Base-by-base conservation (phyloP, 208 protist genomes). In the Leishmania guyanensis region DNA sequence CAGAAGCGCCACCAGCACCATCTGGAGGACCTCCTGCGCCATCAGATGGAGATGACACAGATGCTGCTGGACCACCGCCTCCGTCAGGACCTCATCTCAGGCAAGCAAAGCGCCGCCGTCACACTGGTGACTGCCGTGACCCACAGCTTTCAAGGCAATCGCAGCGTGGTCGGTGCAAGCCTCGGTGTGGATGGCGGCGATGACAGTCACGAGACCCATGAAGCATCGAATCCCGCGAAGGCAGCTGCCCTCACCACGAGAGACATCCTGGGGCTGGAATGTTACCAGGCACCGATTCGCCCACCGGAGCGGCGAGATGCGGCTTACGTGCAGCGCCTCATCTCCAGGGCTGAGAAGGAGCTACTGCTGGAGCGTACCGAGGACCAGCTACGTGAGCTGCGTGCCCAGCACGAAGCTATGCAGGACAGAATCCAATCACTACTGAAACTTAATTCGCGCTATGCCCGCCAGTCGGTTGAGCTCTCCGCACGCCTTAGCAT, bases 1-100 rank as follows among this genome's bases (percentile, higher is more conserved):
- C 82, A 86, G 74, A 70, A 89, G 62, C 79, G 73, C 39, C 77
- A 91, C n/a, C 86, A 89, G 62, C 71, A 73, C 33, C 86, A 89
- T 48, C 80, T 97, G 33, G 89, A 94, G 73, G 80, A 75, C 50
- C 86, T 97, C 51, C 86, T 97, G 20, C 74, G 85, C 62, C 92
- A 97, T 68, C 94, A 97, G 70, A 90, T 95, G 58, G 83, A 86
- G 75, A 78, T 97, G 62, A 92, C 88, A 1, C 89, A 94, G 66
- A 78, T 82, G 48, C 74, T 91, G 78, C 74, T 90, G 10, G 76
- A 89, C 39, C 76, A 84, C 53, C 60, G 69, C 5, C 74, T 82
- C 10, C 77, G 82, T 6, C 66, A 82, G 54, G 66, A 84, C 50
- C 33, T 79, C 14, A 26, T 75, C 16, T 48, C 69, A 22, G 77